A percentile compares a stretch with the other conserved stretches of the same genome.
phyloP scores from a whole-genome alignment of 2,329 filamentous ascomycete genomes.

The Calonectria naviculata region DNA sequence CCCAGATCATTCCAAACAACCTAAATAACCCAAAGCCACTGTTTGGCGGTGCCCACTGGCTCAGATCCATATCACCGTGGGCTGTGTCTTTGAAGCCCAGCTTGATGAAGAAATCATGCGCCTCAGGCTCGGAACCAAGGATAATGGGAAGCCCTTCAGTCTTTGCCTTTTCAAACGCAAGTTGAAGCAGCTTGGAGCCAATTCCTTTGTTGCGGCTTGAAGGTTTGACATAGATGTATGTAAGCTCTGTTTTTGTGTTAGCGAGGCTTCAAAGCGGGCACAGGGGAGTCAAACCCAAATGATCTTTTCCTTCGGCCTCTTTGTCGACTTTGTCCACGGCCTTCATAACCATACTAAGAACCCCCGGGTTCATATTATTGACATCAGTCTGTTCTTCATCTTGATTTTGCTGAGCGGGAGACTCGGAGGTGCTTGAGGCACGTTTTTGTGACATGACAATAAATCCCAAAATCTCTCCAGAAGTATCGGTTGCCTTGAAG shows the following conservation, averaged over 20 bases:
- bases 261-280: neutral
- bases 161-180: neutral
- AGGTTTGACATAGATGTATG: conserved; percentile 19
- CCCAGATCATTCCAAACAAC: conserved; percentile 9
- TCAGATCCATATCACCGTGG: conserved; percentile 17
- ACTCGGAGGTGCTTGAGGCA: neutral
- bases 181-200: conserved; percentile 7
- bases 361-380: neutral
- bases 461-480: conserved; percentile 18
- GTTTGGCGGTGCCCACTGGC: conserved; percentile 8
- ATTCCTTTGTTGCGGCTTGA: neutral
- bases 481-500: conserved; percentile 17
- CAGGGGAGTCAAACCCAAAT: neutral
- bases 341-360: neutral
- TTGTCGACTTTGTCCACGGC: neutral
- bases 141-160: neutral
- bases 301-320: neutral
- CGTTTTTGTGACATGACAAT: conserved; percentile 2
- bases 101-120: conserved; percentile 16
- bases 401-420: neutral
- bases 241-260: conserved; percentile 7
- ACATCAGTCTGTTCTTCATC: neutral
- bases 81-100: conserved; percentile 7
- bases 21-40: conserved; percentile 23
- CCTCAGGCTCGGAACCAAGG: conserved; percentile 13